phyloP scores from a whole-genome alignment of 2,329 filamentous ascomycete species.

The Ceratocystis ficicola region DNA sequence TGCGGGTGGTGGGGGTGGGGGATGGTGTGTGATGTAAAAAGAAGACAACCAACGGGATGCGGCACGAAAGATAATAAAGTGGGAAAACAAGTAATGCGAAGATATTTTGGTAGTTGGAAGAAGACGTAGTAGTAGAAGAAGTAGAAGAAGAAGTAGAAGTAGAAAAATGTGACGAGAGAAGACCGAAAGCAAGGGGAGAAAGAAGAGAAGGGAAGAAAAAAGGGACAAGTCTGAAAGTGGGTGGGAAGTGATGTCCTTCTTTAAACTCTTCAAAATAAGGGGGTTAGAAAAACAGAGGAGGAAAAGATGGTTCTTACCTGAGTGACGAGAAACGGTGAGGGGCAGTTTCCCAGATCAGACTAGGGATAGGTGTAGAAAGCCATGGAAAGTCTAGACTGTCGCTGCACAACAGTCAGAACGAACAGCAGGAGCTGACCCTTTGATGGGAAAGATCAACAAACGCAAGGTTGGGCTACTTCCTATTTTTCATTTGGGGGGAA shows the following conservation, averaged over 20 bases:
- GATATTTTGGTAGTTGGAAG: neutral
- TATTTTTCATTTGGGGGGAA: neutral
- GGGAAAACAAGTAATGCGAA: neutral
- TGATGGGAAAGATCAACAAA: slow-evolving; percentile 11
- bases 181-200: neutral
- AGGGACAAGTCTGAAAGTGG: neutral
- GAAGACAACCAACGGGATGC: neutral
- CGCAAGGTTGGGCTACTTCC: neutral
- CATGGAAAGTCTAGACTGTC: neutral
- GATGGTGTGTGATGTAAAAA: neutral
- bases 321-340: neutral
- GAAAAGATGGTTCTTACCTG: slow-evolving; percentile 2
- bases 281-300: neutral
- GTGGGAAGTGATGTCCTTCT: neutral
- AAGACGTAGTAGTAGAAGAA: neutral
- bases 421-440: neutral
- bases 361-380: neutral
- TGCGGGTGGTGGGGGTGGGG: no score
- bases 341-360: neutral
- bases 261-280: slow-evolving; percentile 9
- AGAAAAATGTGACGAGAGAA: neutral
- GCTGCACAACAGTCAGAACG: neutral
- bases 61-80: slow-evolving; percentile 9
- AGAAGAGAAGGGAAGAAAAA: neutral
- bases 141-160: neutral